Conservation (phyloP, 495 filamentous ascomycete genomes). For the Penicillium malachiteum region DNA sequence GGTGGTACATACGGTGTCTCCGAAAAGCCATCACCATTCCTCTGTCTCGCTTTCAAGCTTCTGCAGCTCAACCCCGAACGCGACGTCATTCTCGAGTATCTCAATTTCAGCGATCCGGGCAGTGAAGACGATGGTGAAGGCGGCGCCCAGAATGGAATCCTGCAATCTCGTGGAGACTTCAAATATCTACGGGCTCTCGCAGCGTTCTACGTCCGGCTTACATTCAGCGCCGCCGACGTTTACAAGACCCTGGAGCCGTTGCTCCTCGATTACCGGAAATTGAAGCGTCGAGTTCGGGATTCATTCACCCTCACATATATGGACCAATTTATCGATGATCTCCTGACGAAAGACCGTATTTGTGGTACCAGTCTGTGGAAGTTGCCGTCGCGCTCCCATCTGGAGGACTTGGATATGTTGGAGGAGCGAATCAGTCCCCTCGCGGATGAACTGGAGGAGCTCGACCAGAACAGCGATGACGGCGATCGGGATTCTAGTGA, state of each 20-base stretch:
- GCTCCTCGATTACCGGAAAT: slow-evolving; percentile 78
- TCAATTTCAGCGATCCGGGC: slow-evolving; percentile 55
- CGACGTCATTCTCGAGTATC: slow-evolving; percentile 77
- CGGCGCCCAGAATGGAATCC: slow-evolving; percentile 21
- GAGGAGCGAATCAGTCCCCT: slow-evolving; percentile 84
- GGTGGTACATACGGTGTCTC: slow-evolving; percentile 81
- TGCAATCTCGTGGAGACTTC: slow-evolving; percentile 65
- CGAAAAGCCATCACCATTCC: slow-evolving; percentile 86
- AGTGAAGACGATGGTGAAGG: slow-evolving; percentile 33
- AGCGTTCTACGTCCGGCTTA: slow-evolving; percentile 89
- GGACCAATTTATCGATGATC: slow-evolving; percentile 91
- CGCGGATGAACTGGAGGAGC: slow-evolving; percentile 76
- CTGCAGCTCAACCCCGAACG: slow-evolving; percentile 79
- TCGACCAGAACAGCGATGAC: slow-evolving; percentile 66
- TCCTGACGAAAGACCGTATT: slow-evolving; percentile 84
- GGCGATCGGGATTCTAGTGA: slow-evolving; percentile 18
- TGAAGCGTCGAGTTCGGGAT: slow-evolving; percentile 69
- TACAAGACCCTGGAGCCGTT: slow-evolving; percentile 79
- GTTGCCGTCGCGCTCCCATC: slow-evolving; percentile 71
- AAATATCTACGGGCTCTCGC: slow-evolving; percentile 89
- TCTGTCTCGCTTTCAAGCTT: slow-evolving; percentile 94
- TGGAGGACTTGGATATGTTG: slow-evolving; percentile 88
- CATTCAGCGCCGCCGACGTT: slow-evolving; percentile 77
- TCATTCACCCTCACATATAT: slow-evolving; percentile 73
- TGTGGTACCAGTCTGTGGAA: slow-evolving; percentile 93